Evolutionary conservation across 2,329 filamentous ascomycete genomes (phyloP).

Genomic region (Claviceps capensis): DNA sequence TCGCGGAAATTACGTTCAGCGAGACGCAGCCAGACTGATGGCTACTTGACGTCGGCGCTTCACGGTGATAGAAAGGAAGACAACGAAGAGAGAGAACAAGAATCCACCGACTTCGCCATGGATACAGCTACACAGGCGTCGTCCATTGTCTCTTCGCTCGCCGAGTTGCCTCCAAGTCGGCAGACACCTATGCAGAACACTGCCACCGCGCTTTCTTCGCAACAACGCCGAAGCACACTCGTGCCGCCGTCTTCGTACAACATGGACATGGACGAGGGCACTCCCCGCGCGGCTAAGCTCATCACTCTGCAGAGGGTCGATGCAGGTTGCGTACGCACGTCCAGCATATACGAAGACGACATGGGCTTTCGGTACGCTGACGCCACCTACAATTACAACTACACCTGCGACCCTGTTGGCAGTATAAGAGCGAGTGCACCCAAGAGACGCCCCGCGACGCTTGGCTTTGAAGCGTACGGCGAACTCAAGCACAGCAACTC

Average conservation of each 20-base stretch:
- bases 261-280: not conserved
- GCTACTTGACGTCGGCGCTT: not conserved
- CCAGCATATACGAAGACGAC: constrained; percentile 5
- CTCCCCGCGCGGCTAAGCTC: not conserved
- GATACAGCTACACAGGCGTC: constrained; percentile 3
- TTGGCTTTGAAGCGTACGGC: constrained; percentile 2
- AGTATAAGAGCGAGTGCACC: not conserved
- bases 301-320: not conserved
- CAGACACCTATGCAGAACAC: not conserved
- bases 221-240: not conserved
- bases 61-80: constrained; percentile 11
- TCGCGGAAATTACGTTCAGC: not conserved
- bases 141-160: not conserved
- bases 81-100: constrained; percentile 12
- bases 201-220: not conserved
- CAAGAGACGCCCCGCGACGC: constrained; percentile 6
- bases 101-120: constrained; percentile 15
- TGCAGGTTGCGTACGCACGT: constrained; percentile 1
- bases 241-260: not conserved
- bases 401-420: too few species aligned
- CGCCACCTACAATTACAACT: not conserved
- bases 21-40: not conserved
- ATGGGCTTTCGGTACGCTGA: not conserved
- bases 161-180: not conserved
- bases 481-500: constrained; percentile 10